These are phyloP conservation scores for Areca catechu DNA, from an alignment of 176 grass and related monocot species.

Conservation along the genomic window DNA sequence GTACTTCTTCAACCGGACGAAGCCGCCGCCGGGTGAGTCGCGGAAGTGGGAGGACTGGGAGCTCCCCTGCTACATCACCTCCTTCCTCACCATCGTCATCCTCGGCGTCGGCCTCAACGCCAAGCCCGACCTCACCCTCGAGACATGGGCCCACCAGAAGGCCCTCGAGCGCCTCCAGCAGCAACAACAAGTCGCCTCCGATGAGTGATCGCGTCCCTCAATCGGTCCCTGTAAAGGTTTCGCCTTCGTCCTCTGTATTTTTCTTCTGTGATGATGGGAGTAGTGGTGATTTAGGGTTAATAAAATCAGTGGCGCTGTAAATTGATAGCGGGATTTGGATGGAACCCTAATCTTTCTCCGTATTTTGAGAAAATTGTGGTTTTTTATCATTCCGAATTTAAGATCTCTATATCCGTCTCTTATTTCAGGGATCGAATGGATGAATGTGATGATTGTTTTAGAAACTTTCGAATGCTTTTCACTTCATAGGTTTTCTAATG, in stretches of 20 bases:
- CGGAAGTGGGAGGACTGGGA: conserved; percentile 69
- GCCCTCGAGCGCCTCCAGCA: conserved; percentile 60
- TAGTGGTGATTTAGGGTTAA: conserved; percentile 2
- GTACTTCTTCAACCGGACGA: conserved; percentile 44
- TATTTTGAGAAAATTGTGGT: background rate
- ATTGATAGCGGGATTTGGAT: conserved; percentile 9
- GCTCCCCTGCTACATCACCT: conserved; percentile 60
- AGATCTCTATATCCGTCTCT: too few species aligned
- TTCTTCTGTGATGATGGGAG: background rate
- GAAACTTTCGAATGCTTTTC: too few species aligned
- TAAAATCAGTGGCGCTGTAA: conserved; percentile 18
- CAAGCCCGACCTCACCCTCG: conserved; percentile 74
- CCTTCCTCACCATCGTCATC: conserved; percentile 75
- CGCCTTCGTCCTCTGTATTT: background rate
- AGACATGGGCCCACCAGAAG: conserved; percentile 78
- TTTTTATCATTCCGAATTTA: too few species aligned
- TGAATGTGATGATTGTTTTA: too few species aligned
- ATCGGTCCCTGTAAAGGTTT: conserved; percentile 3
- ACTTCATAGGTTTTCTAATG: too few species aligned
- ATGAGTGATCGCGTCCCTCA: conserved; percentile 28
- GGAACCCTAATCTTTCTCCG: conserved; percentile 3
- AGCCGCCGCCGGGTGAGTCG: conserved; percentile 34
- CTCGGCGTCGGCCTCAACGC: conserved; percentile 73
- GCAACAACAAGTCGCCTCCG: conserved; percentile 35
- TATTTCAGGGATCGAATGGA: too few species aligned